Evolutionary conservation across 2,329 filamentous ascomycete genomes (phyloP), one percentile per base, ranked within the genome.

Genomic region (Aureobasidium leucospermi): DNA sequence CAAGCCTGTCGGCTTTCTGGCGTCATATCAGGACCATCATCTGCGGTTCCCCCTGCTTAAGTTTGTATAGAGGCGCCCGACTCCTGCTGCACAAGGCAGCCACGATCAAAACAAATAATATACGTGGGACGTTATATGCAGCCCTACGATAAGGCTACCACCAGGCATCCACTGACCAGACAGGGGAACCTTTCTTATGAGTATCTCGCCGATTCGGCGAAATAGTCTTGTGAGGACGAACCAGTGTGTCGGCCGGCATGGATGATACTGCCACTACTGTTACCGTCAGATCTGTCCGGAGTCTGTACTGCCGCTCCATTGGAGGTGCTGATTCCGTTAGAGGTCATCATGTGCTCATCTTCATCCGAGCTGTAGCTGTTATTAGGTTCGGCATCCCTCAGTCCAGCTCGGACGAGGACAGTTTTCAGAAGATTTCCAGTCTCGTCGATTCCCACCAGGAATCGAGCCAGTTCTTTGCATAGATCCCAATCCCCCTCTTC

Each of bases 391-490:
- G 19, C 28, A 1, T 39, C 15, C 34, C 28, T 58, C 51, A 65
- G 45, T 7, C 63, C 63, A 19, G 70, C 68, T 47, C 67, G 68
- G 10, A 49, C 81, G 72, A 95, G 79, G 2, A 88, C 88, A 66
- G 87, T 83, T 58, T 83, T 79, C 51, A 99, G 78, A 46, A 89
- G 93, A 65, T 87, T 85, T 0, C 94, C 94, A 13, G 85, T 88
- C 65, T 90, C 86, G 69, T 99, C 94, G 67, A 99, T 85, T 5
- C 93, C 93, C 48, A 95, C 91, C 60, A 99, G 76, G 73, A 99
- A 99, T n/a, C 93, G 81, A 10, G 94, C 92, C 31, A 99, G 80
- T 72, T 99, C 94, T 67, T 91, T 94, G 75, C 94, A 97, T 31
- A 99, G 76, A 66, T 97, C 92, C 91, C 92, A 99, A 69, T 97